These are phyloP conservation scores for Noccaea bulbosa DNA, from an alignment of 345 rosid genomes.

Conservation along the genomic window DNA sequence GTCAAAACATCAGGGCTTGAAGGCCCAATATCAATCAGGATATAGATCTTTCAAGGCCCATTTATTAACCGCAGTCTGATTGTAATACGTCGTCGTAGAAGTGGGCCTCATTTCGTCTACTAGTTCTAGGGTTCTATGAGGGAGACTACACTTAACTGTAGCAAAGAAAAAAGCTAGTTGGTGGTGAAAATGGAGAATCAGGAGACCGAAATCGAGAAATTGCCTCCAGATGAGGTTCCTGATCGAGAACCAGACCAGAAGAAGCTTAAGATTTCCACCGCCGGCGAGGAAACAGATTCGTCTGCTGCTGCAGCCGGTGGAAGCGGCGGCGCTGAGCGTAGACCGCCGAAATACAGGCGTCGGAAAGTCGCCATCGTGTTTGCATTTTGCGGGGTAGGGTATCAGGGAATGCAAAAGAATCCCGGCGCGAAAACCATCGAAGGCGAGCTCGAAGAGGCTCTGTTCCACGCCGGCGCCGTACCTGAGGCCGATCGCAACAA, in stretches of 20 bases:
- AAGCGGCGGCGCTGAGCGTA: conserved; percentile 34
- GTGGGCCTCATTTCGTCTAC: not conserved
- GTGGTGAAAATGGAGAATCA: conserved; percentile 46
- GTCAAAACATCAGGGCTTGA: not conserved
- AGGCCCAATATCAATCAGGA: not conserved
- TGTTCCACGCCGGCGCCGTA: conserved; percentile 80
- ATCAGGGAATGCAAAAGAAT: conserved; percentile 98
- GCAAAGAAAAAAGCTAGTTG: not conserved
- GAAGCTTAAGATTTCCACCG: conserved; percentile 62
- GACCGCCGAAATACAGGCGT: conserved; percentile 65
- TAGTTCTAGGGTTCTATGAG: conserved; percentile 48
- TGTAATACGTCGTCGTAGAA: conserved; percentile 4
- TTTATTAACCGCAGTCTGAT: not conserved
- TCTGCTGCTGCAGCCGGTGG: conserved; percentile 24
- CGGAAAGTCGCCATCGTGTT: conserved; percentile 91
- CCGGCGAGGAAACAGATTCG: conserved; percentile 48
- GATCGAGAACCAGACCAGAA: conserved; percentile 64
- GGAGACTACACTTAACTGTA: conserved; percentile 25
- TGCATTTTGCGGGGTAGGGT: conserved; percentile 94
- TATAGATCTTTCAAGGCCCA: conserved; percentile 11
- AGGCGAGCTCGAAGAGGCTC: conserved; percentile 94
- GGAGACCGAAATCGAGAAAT: conserved; percentile 29
- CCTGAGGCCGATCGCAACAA: conserved; percentile 81
- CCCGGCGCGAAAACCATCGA: conserved; percentile 97
- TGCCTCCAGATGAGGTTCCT: conserved; percentile 46